Evolutionary conservation across 1,284 basidiomycete genomes (phyloP).

Genomic region (Ustilago trichophora): DNA sequence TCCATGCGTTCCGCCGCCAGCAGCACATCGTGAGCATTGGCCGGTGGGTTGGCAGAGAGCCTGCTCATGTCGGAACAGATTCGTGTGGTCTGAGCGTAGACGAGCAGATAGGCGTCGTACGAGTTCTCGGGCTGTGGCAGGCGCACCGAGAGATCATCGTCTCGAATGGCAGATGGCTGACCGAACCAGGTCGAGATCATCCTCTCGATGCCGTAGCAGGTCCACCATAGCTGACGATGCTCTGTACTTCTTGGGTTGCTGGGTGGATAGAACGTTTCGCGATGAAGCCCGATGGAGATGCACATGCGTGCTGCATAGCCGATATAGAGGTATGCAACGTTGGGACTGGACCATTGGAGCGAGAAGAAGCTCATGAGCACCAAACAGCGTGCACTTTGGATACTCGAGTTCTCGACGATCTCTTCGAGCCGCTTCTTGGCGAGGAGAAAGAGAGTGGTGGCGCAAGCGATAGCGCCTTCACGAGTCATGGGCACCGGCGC

Average conservation of each 20-base stretch:
- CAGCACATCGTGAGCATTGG: slow-evolving; percentile 39
- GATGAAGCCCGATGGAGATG: slow-evolving; percentile 46
- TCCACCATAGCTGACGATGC: slow-evolving; percentile 45
- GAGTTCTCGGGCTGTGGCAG: slow-evolving; percentile 37
- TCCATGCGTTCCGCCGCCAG: slow-evolving; percentile 40
- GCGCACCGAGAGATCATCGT: slow-evolving; percentile 37
- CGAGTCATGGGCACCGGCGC: slow-evolving; percentile 37
- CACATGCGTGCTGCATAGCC: slow-evolving; percentile 49
- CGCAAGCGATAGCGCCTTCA: slow-evolving; percentile 40
- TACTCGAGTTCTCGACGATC: slow-evolving; percentile 48
- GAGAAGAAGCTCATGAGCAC: slow-evolving; percentile 49
- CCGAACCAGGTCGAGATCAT: slow-evolving; percentile 48
- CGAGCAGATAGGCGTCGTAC: slow-evolving; percentile 35
- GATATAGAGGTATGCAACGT: slow-evolving; percentile 49
- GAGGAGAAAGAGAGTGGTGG: slow-evolving; percentile 36
- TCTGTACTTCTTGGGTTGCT: slow-evolving; percentile 31
- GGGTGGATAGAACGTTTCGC: slow-evolving; percentile 39
- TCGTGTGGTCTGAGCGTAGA: slow-evolving; percentile 31
- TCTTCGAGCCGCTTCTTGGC: slow-evolving; percentile 46
- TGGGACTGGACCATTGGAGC: slow-evolving; percentile 48
- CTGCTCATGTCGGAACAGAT: slow-evolving; percentile 37
- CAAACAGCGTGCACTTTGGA: slow-evolving; percentile 42
- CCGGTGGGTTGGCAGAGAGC: slow-evolving; percentile 43
- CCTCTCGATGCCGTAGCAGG: slow-evolving; percentile 43
- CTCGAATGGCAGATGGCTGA: slow-evolving; percentile 41